Base-by-base conservation (phyloP, 352 stramenopile genomes). In the Pythium sp. region DNA sequence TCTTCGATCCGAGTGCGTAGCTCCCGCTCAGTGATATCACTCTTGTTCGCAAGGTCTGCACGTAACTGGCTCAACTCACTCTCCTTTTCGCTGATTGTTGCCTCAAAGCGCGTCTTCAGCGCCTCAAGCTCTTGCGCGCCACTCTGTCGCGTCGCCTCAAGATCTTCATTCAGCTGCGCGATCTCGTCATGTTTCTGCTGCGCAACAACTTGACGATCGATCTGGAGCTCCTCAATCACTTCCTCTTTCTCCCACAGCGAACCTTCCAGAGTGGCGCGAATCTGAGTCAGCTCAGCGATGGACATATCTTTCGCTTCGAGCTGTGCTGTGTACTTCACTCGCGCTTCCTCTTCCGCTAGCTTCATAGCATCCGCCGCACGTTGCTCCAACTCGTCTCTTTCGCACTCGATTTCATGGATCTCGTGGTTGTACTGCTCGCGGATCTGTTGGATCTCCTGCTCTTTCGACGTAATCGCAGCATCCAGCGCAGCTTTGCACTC, bases 341-440 rank as follows among this genome's bases (percentile, higher is more conserved):
- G 62, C 34, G 69, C 76, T 54, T 72, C 76, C 24, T 79, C 68
- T 38, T 75, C 75, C 1, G 76, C 74, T 1, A 71, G 41, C 47
- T 49, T 64, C 32, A 71, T 60, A 15, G 80, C 78, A 22, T 84
- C 67, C 2, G 60, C 67, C 22, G 72, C 75, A 15, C 80, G 75
- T 38, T 84, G 58, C 26, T 82, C 77, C 4, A 75, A 68, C 1
- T 47, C 72, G 49, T 86, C 77, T 8, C 70, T 65, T 55, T 87
- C 71, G 12, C 58, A 63, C 36, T 72, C 74, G 53, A 89, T 57
- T 1, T 76, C 58, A 18, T 72, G 60, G 36, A 87, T 72, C 58
- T 83, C 77, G 56, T 76, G 70, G 18, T 80, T 67, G n/a, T 75
- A 80, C 64, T 78, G 54, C 43, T 80, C 71, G 28, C 76, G 73